Conservation (phyloP, 177 flowering plant genomes). For the Vitis hybrid region DNA sequence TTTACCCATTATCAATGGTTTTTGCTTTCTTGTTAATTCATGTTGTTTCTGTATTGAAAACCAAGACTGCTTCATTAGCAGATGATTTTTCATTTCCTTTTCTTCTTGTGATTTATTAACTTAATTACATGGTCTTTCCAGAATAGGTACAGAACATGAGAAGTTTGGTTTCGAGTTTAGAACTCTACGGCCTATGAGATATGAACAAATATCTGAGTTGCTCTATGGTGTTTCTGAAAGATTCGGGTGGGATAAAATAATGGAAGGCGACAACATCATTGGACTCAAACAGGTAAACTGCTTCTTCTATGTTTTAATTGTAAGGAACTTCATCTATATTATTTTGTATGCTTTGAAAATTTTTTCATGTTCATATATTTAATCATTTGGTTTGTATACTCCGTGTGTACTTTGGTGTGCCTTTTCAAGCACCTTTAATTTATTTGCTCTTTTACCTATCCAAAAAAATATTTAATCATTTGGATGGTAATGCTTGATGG, state of each 20-base stretch:
- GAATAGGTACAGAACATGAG: slow-evolving; percentile 99
- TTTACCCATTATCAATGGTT: no score
- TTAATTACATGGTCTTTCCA: slow-evolving; percentile 29
- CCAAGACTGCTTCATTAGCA: not conserved
- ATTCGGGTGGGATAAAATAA: slow-evolving; percentile 98
- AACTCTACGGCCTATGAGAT: slow-evolving; percentile 73
- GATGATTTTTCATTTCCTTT: not conserved
- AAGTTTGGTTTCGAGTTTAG: slow-evolving; percentile 90
- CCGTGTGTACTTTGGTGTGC: no score
- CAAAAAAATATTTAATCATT: no score
- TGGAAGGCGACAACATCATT: slow-evolving; percentile 94
- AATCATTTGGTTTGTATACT: no score
- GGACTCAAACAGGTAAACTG: slow-evolving; percentile 86
- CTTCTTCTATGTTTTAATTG: not conserved
- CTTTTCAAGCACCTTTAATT: no score
- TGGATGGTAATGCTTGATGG: no score
- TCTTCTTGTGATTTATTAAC: slow-evolving; percentile 1
- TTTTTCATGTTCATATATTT: no score
- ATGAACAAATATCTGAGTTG: slow-evolving; percentile 87
- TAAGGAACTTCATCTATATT: no score
- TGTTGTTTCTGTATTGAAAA: not conserved
- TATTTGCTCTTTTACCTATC: no score
- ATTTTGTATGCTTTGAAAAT: no score
- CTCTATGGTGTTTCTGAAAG: slow-evolving; percentile 90
- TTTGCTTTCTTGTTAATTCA: no score